phyloP scores from a whole-genome alignment of 768 basidiomycete genomes.

The Collybia sp. region DNA sequence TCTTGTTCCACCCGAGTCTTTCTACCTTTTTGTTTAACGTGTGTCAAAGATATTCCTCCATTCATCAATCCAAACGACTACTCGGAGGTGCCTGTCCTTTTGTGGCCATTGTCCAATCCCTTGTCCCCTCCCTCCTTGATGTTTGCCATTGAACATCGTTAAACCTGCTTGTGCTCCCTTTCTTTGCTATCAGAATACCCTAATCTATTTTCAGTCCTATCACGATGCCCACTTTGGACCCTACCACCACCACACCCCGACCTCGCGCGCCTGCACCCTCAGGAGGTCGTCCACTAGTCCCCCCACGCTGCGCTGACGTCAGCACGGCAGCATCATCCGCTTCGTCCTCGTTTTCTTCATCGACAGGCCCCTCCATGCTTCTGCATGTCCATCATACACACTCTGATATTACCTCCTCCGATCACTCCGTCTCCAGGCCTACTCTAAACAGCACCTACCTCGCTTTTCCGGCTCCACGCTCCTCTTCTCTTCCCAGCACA shows the following conservation, averaged over 20 bases:
- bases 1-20: too few species aligned
- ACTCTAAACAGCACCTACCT: slow-evolving; percentile 6
- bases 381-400: slow-evolving; percentile 27
- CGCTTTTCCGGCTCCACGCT: slow-evolving; percentile 12
- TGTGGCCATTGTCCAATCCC: too few species aligned
- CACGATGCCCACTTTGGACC: slow-evolving; percentile 12
- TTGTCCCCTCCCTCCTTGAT: too few species aligned
- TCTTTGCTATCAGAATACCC: slow-evolving; percentile 14
- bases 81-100: too few species aligned
- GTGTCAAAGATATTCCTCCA: too few species aligned
- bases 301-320: slow-evolving; percentile 28
- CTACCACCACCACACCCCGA: slow-evolving; percentile 6
- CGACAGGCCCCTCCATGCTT: slow-evolving; percentile 34
- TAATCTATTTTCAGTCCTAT: slow-evolving; percentile 14
- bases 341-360: slow-evolving; percentile 41
- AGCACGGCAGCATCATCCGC: slow-evolving; percentile 35
- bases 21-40: too few species aligned
- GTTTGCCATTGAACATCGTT: not conserved
- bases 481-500: slow-evolving; percentile 15
- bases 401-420: slow-evolving; percentile 36
- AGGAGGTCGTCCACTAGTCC: slow-evolving; percentile 19
- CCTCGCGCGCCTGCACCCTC: slow-evolving; percentile 3
- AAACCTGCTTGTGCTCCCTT: not conserved
- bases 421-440: slow-evolving; percentile 24
- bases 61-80: too few species aligned